Base-by-base conservation (phyloP, 169 alveolate species). In the Plasmodium berghei region DNA sequence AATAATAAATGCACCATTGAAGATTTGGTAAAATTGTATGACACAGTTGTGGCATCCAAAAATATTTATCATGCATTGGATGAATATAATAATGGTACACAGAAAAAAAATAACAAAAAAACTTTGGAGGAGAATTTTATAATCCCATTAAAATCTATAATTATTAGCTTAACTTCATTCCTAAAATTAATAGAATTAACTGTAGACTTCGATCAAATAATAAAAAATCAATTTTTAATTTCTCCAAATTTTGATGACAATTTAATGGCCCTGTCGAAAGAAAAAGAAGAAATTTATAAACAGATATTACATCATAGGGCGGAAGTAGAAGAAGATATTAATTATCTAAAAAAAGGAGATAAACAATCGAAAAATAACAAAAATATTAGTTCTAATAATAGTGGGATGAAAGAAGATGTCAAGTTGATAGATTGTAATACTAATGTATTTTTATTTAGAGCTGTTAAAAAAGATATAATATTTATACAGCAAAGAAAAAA, bases 181-280 rank as follows among this genome's bases (percentile, higher is more conserved):
- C 87, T 96, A 61, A 94, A 96, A 58, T 93, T 98, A 87, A 96
- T 97, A 49, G 99, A 97, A 83, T 92, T 96, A 85, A 96, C 99
- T 2, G 94, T 98, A 12, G 99, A 97, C 87, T 92, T 97, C 45
- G 96, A 95, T 58, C 98, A 96, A 69, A 97, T 98, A 12, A 96
- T 93, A 71, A 92, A 92, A 46, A 95, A 98, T 48, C 96, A 94
- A 55, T 97, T 94, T 88, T 92, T 96, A 56, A 93, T 97, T 34
- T 93, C 94, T 59, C 93, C 98, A 0, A 89, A 93, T 40, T 97
- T 97, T 73, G 97, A 96, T 56, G 95, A 93, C 3, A 91, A 87
- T 5, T 87, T 97, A 24, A 87, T 70, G 46, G 61, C 24, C 14
- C 42, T 86, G 28, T 86, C 91, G 9, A 86, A 52, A 5, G 87